Conservation (phyloP, 257 asterid genomes). For the Lithospermum erythrorhizon region DNA sequence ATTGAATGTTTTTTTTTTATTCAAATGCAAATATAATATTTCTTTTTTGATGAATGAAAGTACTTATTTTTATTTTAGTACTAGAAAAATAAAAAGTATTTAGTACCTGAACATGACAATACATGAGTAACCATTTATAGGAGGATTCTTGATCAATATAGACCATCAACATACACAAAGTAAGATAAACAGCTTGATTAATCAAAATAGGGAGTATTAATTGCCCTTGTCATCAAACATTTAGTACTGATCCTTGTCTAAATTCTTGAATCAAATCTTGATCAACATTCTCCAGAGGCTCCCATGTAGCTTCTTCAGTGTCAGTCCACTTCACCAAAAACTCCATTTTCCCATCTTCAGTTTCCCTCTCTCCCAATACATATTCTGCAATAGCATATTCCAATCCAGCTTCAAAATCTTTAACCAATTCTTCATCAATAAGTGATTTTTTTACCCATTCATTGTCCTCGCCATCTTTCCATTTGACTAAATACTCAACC, state of each 20-base stretch:
- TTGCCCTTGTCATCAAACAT: background rate
- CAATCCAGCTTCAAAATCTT: constrained; percentile 75
- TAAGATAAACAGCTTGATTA: background rate
- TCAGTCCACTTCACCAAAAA: constrained; percentile 84
- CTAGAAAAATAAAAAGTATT: too few species aligned
- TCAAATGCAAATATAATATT: too few species aligned
- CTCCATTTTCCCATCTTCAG: constrained; percentile 44
- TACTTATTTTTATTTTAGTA: too few species aligned
- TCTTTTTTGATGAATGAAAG: too few species aligned
- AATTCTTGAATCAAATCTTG: constrained; percentile 43
- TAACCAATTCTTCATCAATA: constrained; percentile 63
- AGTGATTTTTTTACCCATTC: constrained; percentile 68
- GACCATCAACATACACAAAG: too few species aligned
- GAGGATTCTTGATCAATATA: too few species aligned
- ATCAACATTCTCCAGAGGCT: constrained; percentile 81
- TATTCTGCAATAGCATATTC: constrained; percentile 85
- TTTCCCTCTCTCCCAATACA: constrained; percentile 40
- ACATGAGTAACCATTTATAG: too few species aligned
- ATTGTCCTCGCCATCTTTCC: constrained; percentile 78
- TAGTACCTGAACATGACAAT: too few species aligned
- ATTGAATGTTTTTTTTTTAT: too few species aligned
- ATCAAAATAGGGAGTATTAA: too few species aligned
- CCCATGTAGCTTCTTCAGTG: constrained; percentile 84
- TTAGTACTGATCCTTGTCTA: constrained; percentile 21
- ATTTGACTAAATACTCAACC: constrained; percentile 63